Conservation (phyloP, 805 yeast species). For the Monosporozyma aerobia region DNA sequence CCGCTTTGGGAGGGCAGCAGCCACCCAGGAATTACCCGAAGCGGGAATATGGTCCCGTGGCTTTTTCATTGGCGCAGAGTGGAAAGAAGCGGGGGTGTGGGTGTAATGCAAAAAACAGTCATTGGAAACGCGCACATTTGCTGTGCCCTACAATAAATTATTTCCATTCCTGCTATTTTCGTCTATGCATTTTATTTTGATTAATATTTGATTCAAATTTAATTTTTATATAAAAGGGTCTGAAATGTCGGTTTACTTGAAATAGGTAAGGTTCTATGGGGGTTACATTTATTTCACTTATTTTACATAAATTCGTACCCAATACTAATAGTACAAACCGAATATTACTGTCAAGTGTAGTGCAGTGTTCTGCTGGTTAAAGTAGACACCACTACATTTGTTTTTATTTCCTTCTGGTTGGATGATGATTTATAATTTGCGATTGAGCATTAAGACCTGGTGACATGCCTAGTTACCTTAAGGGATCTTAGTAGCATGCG, state of each 20-base stretch:
- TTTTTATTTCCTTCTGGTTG: neutral
- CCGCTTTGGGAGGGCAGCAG: too few species aligned
- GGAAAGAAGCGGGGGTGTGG: neutral
- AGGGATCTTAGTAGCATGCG: constrained; percentile 33
- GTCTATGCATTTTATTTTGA: too few species aligned
- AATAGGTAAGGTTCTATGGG: too few species aligned
- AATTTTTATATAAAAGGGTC: neutral
- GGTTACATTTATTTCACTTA: too few species aligned
- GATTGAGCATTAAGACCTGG: constrained; percentile 37
- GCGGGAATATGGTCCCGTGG: too few species aligned
- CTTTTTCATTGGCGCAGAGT: too few species aligned
- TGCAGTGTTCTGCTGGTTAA: neutral
- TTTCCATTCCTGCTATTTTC: too few species aligned
- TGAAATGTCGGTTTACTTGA: too few species aligned
- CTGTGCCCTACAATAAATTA: neutral
- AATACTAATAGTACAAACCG: neutral
- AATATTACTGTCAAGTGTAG: neutral
- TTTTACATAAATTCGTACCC: too few species aligned
- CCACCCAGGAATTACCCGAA: too few species aligned
- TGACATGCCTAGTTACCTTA: constrained; percentile 41
- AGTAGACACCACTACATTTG: neutral
- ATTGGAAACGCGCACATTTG: neutral
- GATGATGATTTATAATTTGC: constrained; percentile 48
- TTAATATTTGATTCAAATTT: too few species aligned
- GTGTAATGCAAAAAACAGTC: neutral